phyloP scores from a whole-genome alignment of 768 basidiomycete species.

The Lactifluus pinguis region DNA sequence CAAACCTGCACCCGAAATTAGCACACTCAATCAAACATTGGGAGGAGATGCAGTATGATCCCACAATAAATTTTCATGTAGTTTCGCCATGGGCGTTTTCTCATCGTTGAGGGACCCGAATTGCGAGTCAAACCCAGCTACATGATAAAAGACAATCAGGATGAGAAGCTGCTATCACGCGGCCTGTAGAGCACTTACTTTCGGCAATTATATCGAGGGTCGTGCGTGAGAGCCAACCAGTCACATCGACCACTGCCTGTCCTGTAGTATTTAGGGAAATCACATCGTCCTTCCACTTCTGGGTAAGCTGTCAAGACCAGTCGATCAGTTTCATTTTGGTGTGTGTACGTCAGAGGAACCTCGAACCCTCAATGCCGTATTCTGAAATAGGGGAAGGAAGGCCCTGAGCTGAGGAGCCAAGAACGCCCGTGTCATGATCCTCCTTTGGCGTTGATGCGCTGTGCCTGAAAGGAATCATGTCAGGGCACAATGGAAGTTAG shows the following conservation, averaged over 20 bases:
- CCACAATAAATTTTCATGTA: conserved; percentile 14
- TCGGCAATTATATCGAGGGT: conserved; percentile 25
- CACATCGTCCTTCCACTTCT: conserved; percentile 24
- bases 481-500: not conserved
- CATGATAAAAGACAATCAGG: not conserved
- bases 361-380: conserved; percentile 6
- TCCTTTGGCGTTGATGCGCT: conserved; percentile 22
- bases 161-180: not conserved
- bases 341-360: not conserved
- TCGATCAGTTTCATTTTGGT: not conserved
- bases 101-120: conserved; percentile 15
- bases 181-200: conserved; percentile 10
- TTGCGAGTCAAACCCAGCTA: conserved; percentile 17
- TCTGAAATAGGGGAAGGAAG: conserved; percentile 23
- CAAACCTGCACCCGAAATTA: conserved; percentile 7
- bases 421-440: conserved; percentile 26
- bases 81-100: not conserved
- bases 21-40: not conserved
- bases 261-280: not conserved
- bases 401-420: conserved; percentile 22
- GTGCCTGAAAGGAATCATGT: conserved; percentile 11
- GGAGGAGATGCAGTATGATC: not conserved
- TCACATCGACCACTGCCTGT: conserved; percentile 18
- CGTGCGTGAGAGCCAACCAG: conserved; percentile 21
- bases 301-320: conserved; percentile 17